Percentiles rank a stretch among this genome's conserved stretches.
Conservation (phyloP, 2,329 filamentous ascomycete species). For the Didymella exigua region DNA sequence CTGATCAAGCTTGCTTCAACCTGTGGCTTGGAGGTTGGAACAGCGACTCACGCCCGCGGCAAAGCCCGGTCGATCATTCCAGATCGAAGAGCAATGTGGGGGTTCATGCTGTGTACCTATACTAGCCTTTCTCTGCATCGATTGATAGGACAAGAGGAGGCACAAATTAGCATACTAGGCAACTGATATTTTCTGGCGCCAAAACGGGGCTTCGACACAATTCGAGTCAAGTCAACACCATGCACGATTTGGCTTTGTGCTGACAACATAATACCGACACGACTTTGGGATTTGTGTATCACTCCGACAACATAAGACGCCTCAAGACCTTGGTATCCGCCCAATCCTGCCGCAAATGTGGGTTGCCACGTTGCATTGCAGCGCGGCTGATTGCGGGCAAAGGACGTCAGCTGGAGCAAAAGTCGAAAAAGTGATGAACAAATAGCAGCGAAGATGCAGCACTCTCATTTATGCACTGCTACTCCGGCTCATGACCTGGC, state of each 20-base stretch:
- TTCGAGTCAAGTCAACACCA: neutral
- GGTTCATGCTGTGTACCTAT: neutral
- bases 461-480: constrained; percentile 4
- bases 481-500: constrained; percentile 3
- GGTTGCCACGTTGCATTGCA: constrained; percentile 23
- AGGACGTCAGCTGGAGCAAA: constrained; percentile 9
- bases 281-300: neutral
- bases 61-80: neutral
- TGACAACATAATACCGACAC: neutral
- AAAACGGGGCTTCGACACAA: neutral
- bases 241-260: neutral
- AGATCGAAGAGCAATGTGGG: neutral
- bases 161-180: neutral
- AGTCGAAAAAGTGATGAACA: constrained; percentile 15
- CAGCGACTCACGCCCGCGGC: neutral
- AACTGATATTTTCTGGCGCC: neutral
- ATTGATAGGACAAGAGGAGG: neutral
- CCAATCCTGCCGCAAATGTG: constrained; percentile 20
- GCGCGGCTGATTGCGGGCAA: neutral
- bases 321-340: neutral
- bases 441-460: constrained; percentile 9
- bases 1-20: neutral
- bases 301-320: neutral
- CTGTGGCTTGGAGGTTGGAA: neutral
- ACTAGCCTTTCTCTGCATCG: neutral